These are phyloP conservation scores for Alternaria triticimaculans DNA, from an alignment of 2,329 filamentous ascomycete species.

Conservation along the genomic window DNA sequence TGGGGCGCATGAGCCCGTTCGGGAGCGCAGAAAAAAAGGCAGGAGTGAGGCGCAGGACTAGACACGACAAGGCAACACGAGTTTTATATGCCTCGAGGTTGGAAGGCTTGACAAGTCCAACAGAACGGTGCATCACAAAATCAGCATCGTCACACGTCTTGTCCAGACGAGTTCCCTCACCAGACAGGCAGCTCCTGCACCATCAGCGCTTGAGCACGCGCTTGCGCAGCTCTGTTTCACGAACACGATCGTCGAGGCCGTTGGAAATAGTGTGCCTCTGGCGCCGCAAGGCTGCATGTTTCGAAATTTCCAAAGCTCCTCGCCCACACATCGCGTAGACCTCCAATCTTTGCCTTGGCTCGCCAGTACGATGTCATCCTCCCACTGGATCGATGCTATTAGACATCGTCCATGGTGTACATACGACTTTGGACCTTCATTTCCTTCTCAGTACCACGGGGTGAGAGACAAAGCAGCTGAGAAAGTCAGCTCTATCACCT, in stretches of 20 bases:
- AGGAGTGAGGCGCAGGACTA: conserved; percentile 1
- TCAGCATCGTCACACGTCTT: background rate
- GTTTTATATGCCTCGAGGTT: background rate
- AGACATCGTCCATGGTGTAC: background rate
- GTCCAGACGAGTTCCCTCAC: background rate
- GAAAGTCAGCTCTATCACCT: background rate
- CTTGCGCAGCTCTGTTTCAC: conserved; percentile 8
- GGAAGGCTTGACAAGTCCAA: background rate
- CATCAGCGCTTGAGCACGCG: background rate
- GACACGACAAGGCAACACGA: background rate
- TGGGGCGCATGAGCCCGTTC: background rate
- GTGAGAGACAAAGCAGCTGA: background rate
- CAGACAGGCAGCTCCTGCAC: background rate
- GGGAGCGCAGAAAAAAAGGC: background rate
- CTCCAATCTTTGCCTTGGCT: background rate
- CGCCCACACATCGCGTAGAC: background rate
- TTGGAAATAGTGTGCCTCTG: background rate
- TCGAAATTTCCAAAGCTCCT: conserved; percentile 7
- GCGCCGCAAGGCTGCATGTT: conserved; percentile 8
- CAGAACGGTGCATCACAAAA: background rate
- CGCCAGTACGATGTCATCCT: background rate
- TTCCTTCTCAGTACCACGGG: background rate
- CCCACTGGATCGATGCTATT: background rate
- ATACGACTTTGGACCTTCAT: background rate
- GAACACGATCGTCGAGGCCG: background rate